Evolutionary conservation across 208 protist species (phyloP).

Genomic region (Zelonia costaricensis): DNA sequence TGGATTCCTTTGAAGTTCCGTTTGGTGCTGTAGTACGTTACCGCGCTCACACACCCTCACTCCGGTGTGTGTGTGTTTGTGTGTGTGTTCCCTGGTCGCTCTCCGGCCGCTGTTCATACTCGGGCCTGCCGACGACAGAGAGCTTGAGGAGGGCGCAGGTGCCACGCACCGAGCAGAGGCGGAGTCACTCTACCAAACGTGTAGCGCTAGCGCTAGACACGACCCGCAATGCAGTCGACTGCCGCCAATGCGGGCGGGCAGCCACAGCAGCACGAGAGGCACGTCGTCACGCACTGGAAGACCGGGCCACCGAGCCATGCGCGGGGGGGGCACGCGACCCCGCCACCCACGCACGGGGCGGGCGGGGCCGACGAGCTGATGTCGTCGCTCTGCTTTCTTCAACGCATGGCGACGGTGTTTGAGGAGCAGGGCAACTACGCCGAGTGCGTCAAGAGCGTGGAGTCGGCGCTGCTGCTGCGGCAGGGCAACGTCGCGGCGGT

Average conservation of each 20-base stretch:
- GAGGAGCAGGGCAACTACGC: slow-evolving; percentile 70
- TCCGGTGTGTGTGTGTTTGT: no score
- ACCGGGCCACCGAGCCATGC: background rate
- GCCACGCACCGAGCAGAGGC: no score
- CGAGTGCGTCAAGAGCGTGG: slow-evolving; percentile 74
- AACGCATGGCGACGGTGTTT: slow-evolving; percentile 55
- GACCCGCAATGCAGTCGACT: slow-evolving; percentile 5
- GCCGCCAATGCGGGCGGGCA: background rate
- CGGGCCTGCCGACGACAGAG: no score
- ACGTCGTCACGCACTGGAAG: slow-evolving; percentile 13
- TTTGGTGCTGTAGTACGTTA: no score
- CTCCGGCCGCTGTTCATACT: no score
- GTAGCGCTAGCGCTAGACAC: no score
- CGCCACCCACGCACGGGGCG: background rate
- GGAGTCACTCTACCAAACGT: no score
- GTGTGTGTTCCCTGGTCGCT: no score
- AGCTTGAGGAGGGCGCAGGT: no score
- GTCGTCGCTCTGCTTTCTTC: slow-evolving; percentile 58
- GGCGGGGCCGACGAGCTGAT: slow-evolving; percentile 16
- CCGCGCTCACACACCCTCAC: no score
- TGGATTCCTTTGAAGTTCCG: no score
- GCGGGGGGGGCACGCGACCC: background rate
- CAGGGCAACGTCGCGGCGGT: slow-evolving; percentile 33
- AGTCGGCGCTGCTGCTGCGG: slow-evolving; percentile 74
- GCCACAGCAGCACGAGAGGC: background rate